These are phyloP conservation scores for Xanthoconium purpureum DNA, from an alignment of 768 basidiomycete genomes.

Conservation along the genomic window DNA sequence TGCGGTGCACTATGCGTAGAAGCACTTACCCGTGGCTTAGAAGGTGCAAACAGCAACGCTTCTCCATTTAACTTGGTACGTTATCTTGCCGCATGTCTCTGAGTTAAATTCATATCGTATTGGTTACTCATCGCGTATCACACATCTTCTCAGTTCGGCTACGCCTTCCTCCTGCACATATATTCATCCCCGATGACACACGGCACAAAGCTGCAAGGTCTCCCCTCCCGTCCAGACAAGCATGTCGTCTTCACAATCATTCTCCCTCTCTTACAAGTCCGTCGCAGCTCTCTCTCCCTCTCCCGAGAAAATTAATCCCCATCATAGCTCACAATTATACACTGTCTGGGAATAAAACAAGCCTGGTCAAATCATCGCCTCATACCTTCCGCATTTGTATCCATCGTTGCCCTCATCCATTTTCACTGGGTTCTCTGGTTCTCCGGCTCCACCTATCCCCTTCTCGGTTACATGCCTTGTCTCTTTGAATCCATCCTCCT, in stretches of 20 bases:
- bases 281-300: constrained; percentile 11
- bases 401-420: constrained; percentile 58
- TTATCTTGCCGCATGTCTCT: constrained; percentile 11
- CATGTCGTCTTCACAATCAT: constrained; percentile 72
- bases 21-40: constrained; percentile 63
- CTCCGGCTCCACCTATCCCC: constrained; percentile 52
- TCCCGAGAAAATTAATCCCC: not conserved
- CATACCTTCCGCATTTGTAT: constrained; percentile 62
- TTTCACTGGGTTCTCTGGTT: constrained; percentile 62
- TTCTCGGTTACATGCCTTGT: constrained; percentile 73
- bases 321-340: constrained; percentile 56
- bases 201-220: constrained; percentile 35
- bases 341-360: constrained; percentile 62
- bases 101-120: not conserved
- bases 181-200: constrained; percentile 69
- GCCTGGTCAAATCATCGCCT: constrained; percentile 66
- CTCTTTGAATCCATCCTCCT: constrained; percentile 66
- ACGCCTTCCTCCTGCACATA: constrained; percentile 71
- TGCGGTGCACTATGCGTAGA: constrained; percentile 65
- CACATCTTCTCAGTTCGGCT: constrained; percentile 53
- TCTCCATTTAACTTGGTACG: constrained; percentile 73
- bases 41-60: constrained; percentile 54
- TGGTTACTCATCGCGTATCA: not conserved
- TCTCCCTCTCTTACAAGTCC: constrained; percentile 69
- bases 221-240: constrained; percentile 65